Conservation (phyloP, 768 basidiomycete genomes). For the Naematelia aurantialba region DNA sequence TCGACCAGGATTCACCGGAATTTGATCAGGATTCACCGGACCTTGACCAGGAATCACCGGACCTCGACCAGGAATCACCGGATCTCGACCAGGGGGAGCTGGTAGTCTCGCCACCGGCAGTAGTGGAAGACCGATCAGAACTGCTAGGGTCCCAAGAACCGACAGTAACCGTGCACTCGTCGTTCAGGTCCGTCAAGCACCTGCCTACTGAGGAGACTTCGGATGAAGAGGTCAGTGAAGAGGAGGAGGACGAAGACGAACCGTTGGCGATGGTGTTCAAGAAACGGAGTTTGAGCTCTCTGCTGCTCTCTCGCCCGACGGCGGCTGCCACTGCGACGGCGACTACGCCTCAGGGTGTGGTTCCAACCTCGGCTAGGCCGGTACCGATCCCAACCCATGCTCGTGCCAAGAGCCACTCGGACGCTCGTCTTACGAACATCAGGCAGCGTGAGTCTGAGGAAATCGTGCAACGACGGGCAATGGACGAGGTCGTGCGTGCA, state of each 20-base stretch:
- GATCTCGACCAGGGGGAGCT: neutral
- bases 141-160: neutral
- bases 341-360: no score
- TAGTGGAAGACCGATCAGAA: neutral
- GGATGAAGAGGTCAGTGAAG: conserved; percentile 16
- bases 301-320: conserved; percentile 11
- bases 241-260: conserved; percentile 25
- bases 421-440: neutral
- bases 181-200: conserved; percentile 15
- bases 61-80: conserved; percentile 1
- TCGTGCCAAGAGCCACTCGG: neutral
- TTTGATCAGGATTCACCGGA: conserved; percentile 5
- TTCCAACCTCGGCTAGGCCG: no score
- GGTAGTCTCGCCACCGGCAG: conserved; percentile 1
- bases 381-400: neutral
- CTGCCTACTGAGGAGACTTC: conserved; percentile 7
- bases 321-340: neutral
- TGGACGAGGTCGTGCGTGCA: conserved; percentile 26
- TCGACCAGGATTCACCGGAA: no score
- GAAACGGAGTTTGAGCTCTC: conserved; percentile 1
- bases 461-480: conserved; percentile 7
- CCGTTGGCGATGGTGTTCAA: conserved; percentile 7
- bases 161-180: conserved; percentile 11
- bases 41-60: neutral
- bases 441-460: conserved; percentile 4